These are phyloP conservation scores for Talinum fruticosum DNA, from an alignment of 148 eudicot genomes.

Conservation along the genomic window DNA sequence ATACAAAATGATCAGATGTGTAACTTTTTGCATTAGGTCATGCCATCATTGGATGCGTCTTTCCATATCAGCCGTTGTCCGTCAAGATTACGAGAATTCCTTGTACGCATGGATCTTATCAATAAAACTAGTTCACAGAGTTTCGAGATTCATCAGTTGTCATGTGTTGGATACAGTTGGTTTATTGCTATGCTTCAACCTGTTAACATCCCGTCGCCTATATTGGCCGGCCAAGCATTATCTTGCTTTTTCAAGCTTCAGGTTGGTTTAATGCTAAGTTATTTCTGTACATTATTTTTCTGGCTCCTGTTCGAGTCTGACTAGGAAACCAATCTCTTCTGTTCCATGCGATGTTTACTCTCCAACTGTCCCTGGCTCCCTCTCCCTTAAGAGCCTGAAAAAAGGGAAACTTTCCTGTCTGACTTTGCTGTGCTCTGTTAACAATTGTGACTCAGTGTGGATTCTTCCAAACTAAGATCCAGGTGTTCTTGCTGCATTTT, in stretches of 20 bases:
- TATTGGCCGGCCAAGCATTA: conserved; percentile 79
- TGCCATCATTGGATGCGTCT: conserved; percentile 82
- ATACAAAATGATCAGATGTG: conserved; percentile 7
- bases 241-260: conserved; percentile 87
- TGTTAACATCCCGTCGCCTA: conserved; percentile 48
- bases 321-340: conserved; percentile 1
- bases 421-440: neutral
- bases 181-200: conserved; percentile 72
- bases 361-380: neutral
- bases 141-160: conserved; percentile 81
- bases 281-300: neutral
- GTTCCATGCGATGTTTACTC: neutral
- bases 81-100: conserved; percentile 67
- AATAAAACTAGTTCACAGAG: conserved; percentile 70
- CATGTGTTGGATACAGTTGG: conserved; percentile 74
- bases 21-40: conserved; percentile 44
- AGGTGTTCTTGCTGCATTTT: neutral
- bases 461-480: neutral
- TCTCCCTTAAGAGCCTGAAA: neutral
- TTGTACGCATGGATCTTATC: conserved; percentile 80
- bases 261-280: conserved; percentile 44
- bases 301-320: neutral
- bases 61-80: conserved; percentile 70
- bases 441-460: neutral
- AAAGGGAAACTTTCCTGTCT: neutral